These are phyloP conservation scores for Jacaranda mimosifolia DNA, from an alignment of 257 asterid species.

Conservation along the genomic window DNA sequence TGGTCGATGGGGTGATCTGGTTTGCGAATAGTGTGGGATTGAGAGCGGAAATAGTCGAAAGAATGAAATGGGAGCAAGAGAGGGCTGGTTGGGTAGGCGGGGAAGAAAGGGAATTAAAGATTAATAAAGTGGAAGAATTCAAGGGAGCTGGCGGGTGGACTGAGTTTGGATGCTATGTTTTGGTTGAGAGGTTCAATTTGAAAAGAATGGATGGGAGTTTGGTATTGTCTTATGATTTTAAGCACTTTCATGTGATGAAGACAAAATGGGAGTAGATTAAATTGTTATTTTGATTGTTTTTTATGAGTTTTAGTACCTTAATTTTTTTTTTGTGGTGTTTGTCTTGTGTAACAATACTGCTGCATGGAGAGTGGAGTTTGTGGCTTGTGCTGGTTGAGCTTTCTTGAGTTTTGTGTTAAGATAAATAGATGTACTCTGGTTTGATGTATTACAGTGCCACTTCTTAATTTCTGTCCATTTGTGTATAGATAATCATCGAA, in stretches of 20 bases:
- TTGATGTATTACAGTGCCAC: too few relatives aligned
- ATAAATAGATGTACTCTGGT: too few relatives aligned
- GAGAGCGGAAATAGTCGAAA: slow-evolving; percentile 57
- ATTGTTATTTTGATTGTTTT: neutral
- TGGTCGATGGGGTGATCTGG: slow-evolving; percentile 53
- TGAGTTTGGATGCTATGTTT: slow-evolving; percentile 55
- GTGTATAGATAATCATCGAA: too few relatives aligned
- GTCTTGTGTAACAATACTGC: neutral
- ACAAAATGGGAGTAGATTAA: slow-evolving; percentile 51
- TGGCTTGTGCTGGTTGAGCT: too few relatives aligned
- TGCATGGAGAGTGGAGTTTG: too few relatives aligned
- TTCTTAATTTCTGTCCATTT: too few relatives aligned
- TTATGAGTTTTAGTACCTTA: neutral
- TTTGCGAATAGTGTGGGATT: slow-evolving; percentile 53
- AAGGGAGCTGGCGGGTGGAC: slow-evolving; percentile 44
- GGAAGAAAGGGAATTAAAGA: slow-evolving; percentile 39
- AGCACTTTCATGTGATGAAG: slow-evolving; percentile 51
- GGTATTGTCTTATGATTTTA: slow-evolving; percentile 56
- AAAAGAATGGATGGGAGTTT: slow-evolving; percentile 62
- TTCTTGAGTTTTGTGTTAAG: too few relatives aligned
- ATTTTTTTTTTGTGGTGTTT: neutral
- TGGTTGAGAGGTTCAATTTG: slow-evolving; percentile 68
- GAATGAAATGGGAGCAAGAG: slow-evolving; percentile 70
- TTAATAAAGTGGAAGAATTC: slow-evolving; percentile 45
- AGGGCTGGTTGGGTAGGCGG: slow-evolving; percentile 49